phyloP scores from a whole-genome alignment of 176 grass and related monocot species.

The Rhynchospora tenuis region DNA sequence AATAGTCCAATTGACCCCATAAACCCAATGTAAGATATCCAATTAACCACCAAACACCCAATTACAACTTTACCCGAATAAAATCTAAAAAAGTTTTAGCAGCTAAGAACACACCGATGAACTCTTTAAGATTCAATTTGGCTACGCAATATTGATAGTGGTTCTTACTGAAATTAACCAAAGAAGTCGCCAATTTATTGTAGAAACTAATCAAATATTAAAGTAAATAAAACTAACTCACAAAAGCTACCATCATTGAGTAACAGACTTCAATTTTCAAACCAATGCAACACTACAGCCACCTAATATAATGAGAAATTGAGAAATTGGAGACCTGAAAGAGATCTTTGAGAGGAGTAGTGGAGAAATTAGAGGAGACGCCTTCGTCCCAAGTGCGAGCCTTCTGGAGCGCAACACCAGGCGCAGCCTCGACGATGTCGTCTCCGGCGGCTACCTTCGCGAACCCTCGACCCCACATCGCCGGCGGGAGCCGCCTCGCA shows the following conservation, averaged over 20 bases:
- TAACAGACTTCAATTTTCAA: neutral
- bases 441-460: constrained; percentile 38
- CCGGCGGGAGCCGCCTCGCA: constrained; percentile 29
- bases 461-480: constrained; percentile 29
- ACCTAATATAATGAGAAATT: neutral
- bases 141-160: neutral
- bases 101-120: neutral
- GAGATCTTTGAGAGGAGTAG: constrained; percentile 77
- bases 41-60: neutral
- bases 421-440: constrained; percentile 57
- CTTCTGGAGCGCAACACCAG: constrained; percentile 81
- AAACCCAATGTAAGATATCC: neutral
- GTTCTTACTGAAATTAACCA: neutral
- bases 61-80: neutral
- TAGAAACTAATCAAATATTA: neutral
- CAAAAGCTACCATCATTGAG: neutral
- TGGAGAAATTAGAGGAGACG: constrained; percentile 77
- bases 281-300: neutral
- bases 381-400: constrained; percentile 89
- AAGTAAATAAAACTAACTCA: too few relatives aligned
- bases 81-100: neutral
- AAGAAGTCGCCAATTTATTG: neutral
- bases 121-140: neutral
- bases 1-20: neutral
- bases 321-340: constrained; percentile 38